Evolutionary conservation across 805 yeast species (phyloP).

Genomic region (Phaffomyces antillensis): DNA sequence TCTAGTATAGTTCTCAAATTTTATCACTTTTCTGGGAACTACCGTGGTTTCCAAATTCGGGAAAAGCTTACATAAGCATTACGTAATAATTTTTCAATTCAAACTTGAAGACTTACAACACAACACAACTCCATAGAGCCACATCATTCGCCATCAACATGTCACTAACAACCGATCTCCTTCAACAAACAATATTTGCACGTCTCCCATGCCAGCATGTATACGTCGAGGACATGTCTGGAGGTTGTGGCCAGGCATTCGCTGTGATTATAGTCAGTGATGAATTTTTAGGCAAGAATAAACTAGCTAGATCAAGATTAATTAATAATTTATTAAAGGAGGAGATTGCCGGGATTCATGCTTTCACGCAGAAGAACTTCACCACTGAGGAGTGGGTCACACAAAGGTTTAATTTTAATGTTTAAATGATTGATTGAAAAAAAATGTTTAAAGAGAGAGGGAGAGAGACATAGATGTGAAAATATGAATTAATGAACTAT

Average conservation of each 20-base stretch:
- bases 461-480: too few relatives aligned
- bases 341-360: constrained; percentile 86
- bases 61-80: too few relatives aligned
- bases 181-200: constrained; percentile 4
- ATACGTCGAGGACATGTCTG: constrained; percentile 66
- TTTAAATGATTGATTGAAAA: neutral
- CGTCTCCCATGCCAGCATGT: constrained; percentile 31
- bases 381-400: constrained; percentile 81
- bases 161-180: constrained; percentile 5
- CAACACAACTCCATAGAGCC: too few relatives aligned
- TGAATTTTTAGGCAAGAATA: constrained; percentile 72
- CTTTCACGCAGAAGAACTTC: constrained; percentile 88
- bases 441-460: too few relatives aligned
- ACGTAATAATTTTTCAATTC: too few relatives aligned
- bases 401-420: constrained; percentile 20
- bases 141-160: neutral
- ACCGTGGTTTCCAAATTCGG: too few relatives aligned
- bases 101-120: too few relatives aligned
- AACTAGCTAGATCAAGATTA: constrained; percentile 76
- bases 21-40: too few relatives aligned
- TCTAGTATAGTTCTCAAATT: too few relatives aligned
- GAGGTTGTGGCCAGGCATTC: constrained; percentile 96
- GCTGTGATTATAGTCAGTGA: constrained; percentile 82
- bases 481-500: neutral
- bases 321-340: constrained; percentile 75